Evolutionary conservation across 176 grass and related monocot species (phyloP), one percentile per base, ranked within the genome.

Genomic region (Eremochloa ophiuroides): DNA sequence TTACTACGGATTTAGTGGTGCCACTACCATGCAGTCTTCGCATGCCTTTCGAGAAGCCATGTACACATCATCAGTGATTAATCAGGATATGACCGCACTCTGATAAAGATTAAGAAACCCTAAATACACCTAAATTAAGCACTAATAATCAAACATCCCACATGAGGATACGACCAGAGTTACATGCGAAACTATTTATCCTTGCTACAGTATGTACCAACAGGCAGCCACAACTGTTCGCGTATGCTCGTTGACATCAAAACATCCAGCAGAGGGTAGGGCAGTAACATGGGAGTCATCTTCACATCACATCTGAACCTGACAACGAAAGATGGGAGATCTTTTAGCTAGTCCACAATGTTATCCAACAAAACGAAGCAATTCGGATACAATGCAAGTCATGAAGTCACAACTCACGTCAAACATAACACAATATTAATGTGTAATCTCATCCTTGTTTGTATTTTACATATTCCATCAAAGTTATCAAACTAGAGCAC

Each of bases 241-340:
- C 14, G 53, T 8, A 42, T 22, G 15, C 33, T 28, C 43, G 38
- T 81, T 81, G 71, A 71, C 55, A 33, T 71, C 43, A 65, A 80
- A 53, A 62, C 44, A 55, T 53, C 40, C 17, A 29, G 61, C 14
- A 71, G 63, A 82, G 23, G 59, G 29, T 13, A 31, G 48, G 8
- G 56, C 16, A n/a, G 27, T 31, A 79, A 58, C 56, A n/a, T 26
- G 1, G 16, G 18, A 33, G 43, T 55, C 71, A 55, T 85, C 71
- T 85, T 85, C 82, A 81, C 41, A 65, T 63, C 17, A 55, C 71
- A 63, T 81, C 71, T 18, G 55, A 76, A 77, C 77, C 82, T 89
- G 65, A 66, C 12, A 33, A 28, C 10, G 4, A 85, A 62, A 70
- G 2, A 85, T 37, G 10, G 15, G 7, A 34, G 8, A 72, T 63